Percentiles rank a stretch among this genome's conserved stretches.
Conservation (phyloP, 108 stramenopile species). For the Pseudonitzschia multistriata region DNA sequence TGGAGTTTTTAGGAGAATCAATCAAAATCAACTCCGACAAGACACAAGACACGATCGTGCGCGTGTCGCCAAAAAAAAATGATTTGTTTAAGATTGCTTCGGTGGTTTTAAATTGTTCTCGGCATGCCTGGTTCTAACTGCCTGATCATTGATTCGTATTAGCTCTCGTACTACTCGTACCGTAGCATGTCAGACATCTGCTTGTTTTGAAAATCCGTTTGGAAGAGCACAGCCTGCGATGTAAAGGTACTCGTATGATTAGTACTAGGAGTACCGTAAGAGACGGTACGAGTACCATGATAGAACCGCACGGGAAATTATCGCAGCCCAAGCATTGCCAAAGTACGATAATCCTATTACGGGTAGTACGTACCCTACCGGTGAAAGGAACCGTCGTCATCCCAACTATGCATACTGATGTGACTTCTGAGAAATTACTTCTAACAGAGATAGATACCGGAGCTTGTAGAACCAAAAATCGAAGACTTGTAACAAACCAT, state of each 20-base stretch:
- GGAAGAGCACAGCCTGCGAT: neutral
- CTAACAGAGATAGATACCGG: no score
- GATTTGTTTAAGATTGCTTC: neutral
- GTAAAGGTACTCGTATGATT: no score
- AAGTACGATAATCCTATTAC: no score
- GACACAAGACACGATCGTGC: neutral
- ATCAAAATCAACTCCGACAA: no score
- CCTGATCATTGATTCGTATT: neutral
- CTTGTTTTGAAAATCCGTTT: neutral
- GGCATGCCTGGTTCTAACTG: neutral
- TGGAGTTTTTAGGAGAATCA: neutral
- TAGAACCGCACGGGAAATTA: no score
- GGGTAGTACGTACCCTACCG: no score
- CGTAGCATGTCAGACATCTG: neutral
- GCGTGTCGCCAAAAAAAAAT: neutral
- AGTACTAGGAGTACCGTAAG: neutral
- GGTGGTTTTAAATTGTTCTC: neutral
- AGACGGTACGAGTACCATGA: no score
- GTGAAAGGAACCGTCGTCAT: no score
- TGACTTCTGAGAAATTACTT: no score
- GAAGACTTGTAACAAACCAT: neutral
- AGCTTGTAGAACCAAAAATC: neutral
- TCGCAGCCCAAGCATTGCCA: no score
- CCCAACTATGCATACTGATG: no score
- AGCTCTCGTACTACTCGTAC: neutral